Evolutionary conservation across 257 asterid species (phyloP), one percentile per base, ranked within the genome.

Genomic region (Thymus quinquecostatus): DNA sequence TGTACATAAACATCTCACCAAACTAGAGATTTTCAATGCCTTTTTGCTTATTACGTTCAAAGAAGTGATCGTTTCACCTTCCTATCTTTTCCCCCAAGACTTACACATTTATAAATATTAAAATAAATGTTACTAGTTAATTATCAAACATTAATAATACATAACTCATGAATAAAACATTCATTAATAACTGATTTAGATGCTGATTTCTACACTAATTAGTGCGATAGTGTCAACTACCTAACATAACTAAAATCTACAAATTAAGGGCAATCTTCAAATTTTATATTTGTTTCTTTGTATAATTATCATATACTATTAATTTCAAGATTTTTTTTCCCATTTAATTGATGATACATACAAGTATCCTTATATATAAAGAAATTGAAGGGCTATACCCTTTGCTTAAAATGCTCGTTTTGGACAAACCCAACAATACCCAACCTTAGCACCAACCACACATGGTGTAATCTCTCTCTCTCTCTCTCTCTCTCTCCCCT

Each of bases 51-150:
- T 43, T 21, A 21, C 21, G 69, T 77, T 49, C 21, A 70, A 72
- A 71, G 82, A 81, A 77, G 79, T 77, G 82, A 48, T 56, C 83
- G 56, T 73, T 79, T 71, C 86, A 86, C 79, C 96, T 82, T 83
- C 86, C 87, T 65, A 40, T 57, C 96, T 86, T 89, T 59, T 65
- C 6, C 40, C 47, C 70, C 70, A 80, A 83, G 89, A 51, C 85
- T 29, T 70, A 55, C 59, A 36, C 40, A 49, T 60, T 27, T 62
- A 0, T 64, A 43, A 33, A 10, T 51, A 66, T 21, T 27, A 49
- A 11, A n/a, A 36, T 53, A 28, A 8, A 28, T 27, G 61, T 40
- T 38, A 36, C 38, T 21, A 21, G 4, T 2, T 77, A 45, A 27
- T 66, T 77, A 53, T 64, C 69, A 40, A 3, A 56, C 21, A 65